phyloP scores from a whole-genome alignment of 768 basidiomycete species.

The Auricularia auricula-judae region DNA sequence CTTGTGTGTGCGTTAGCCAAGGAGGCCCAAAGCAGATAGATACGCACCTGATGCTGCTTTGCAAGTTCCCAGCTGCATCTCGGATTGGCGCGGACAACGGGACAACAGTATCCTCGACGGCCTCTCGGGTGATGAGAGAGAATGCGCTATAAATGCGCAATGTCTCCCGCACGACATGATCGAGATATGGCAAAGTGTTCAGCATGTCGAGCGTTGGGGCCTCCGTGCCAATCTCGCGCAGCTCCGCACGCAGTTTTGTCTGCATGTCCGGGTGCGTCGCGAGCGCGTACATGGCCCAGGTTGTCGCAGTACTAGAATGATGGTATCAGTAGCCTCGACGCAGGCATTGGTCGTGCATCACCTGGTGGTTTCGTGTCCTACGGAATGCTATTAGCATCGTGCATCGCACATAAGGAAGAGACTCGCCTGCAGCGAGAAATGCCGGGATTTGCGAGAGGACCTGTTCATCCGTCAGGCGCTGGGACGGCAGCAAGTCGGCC shows the following conservation, averaged over 20 bases:
- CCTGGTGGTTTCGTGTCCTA: constrained; percentile 15
- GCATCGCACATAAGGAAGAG: too few species aligned
- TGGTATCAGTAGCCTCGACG: not conserved
- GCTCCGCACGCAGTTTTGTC: constrained; percentile 45
- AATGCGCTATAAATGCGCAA: constrained; percentile 47
- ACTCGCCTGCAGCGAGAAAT: constrained; percentile 34
- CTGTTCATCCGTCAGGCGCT: constrained; percentile 50
- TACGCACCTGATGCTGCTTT: constrained; percentile 28
- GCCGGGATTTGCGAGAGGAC: constrained; percentile 51
- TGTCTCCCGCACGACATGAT: constrained; percentile 49
- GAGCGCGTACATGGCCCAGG: constrained; percentile 52
- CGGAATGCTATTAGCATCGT: too few species aligned
- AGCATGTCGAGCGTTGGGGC: constrained; percentile 62
- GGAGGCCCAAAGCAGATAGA: not conserved
- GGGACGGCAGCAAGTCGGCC: constrained; percentile 41
- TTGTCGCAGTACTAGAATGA: constrained; percentile 23
- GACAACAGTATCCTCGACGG: constrained; percentile 42
- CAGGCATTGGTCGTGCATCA: constrained; percentile 4
- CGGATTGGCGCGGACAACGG: constrained; percentile 38
- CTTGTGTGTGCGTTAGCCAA: not conserved
- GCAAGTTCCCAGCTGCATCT: constrained; percentile 30
- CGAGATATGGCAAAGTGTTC: constrained; percentile 57
- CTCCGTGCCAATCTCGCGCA: constrained; percentile 38
- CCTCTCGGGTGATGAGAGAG: constrained; percentile 28
- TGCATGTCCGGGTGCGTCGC: constrained; percentile 38